phyloP scores from a whole-genome alignment of 2,329 filamentous ascomycete species.

The Pseudocercospora eumusae region DNA sequence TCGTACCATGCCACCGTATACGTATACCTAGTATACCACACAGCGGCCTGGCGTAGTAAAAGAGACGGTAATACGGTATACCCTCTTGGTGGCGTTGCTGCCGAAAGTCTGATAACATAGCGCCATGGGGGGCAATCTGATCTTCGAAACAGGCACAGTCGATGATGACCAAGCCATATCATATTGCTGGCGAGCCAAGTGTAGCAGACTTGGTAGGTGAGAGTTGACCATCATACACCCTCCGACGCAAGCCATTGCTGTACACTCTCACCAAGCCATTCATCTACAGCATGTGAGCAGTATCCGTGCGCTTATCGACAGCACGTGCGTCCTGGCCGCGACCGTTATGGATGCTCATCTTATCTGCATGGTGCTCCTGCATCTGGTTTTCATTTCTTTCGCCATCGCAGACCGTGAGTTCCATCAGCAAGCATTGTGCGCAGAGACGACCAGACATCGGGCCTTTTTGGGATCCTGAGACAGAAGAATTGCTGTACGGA shows the following conservation, averaged over 20 bases:
- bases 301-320: constrained; percentile 5
- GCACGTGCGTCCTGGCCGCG: constrained; percentile 2
- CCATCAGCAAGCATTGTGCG: neutral
- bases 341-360: neutral
- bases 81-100: neutral
- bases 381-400: neutral
- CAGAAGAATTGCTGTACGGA: neutral
- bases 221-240: neutral
- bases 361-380: neutral
- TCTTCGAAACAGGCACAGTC: neutral
- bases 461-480: neutral
- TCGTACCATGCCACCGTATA: too few species aligned
- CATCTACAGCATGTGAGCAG: neutral
- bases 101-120: constrained; percentile 3
- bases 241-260: neutral
- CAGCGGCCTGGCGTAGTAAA: too few species aligned
- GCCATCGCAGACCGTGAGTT: neutral
- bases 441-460: neutral
- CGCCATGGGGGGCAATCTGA: neutral
- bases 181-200: neutral
- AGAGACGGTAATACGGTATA: too few species aligned
- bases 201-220: neutral
- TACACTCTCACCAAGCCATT: neutral
- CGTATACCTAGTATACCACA: too few species aligned
- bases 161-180: neutral